Percentiles rank a stretch among this genome's conserved stretches.
Conservation (phyloP, 2,329 filamentous ascomycete species). For the Colletotrichum paranaense region DNA sequence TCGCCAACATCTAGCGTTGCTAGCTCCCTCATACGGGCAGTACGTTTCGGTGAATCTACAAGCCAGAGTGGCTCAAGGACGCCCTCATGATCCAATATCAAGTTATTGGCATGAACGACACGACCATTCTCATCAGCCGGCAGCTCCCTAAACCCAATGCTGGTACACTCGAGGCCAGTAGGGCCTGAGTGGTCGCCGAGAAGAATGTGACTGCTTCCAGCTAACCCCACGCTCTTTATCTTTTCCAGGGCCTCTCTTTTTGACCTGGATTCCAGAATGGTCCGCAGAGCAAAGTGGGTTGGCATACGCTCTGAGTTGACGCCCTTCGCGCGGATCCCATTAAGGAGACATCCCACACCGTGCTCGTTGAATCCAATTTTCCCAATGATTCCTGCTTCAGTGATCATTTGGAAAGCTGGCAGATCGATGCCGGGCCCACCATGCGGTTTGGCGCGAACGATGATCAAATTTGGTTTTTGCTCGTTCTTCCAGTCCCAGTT, state of each 20-base stretch:
- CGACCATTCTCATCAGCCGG: background rate
- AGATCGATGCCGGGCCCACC: slow-evolving; percentile 32
- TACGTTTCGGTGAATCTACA: background rate
- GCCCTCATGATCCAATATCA: background rate
- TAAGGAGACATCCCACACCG: slow-evolving; percentile 58
- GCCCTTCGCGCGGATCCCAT: background rate
- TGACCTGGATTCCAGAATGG: background rate
- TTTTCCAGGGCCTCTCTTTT: background rate
- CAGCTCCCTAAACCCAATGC: background rate
- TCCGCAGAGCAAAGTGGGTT: background rate
- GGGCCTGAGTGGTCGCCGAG: background rate
- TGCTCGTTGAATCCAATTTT: slow-evolving; percentile 73
- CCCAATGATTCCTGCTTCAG: slow-evolving; percentile 70
- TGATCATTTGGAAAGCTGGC: slow-evolving; percentile 65
- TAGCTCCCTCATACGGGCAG: background rate
- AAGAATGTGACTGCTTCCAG: background rate
- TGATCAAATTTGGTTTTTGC: background rate
- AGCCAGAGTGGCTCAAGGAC: background rate
- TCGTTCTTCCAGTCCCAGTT: background rate
- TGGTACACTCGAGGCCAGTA: background rate
- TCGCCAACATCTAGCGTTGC: background rate
- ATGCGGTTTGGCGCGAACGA: background rate
- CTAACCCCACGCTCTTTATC: background rate
- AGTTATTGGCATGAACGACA: background rate
- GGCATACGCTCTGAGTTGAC: background rate